phyloP scores from a whole-genome alignment of 257 asterid species.

The Forsythia viridissima region DNA sequence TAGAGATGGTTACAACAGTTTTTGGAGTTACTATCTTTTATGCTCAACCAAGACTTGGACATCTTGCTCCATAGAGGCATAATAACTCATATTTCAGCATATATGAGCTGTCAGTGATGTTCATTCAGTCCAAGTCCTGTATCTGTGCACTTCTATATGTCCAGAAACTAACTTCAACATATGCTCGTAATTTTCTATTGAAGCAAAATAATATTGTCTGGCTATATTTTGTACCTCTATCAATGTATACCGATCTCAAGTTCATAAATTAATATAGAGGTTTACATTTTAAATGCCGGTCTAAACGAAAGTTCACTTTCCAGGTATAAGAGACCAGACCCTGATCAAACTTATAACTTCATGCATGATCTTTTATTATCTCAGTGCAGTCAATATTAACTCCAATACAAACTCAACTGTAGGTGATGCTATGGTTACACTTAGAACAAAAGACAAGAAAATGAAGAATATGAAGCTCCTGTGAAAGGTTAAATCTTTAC shows the following conservation, averaged over 20 bases:
- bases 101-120: conserved; percentile 10
- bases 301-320: conserved; percentile 14
- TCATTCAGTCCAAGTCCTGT: conserved; percentile 4
- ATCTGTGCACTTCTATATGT: conserved; percentile 5
- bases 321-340: neutral
- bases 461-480: neutral
- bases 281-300: neutral
- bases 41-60: conserved; percentile 2
- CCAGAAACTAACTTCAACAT: neutral
- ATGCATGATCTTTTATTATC: conserved; percentile 19
- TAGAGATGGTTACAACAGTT: neutral
- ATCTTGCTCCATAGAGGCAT: conserved; percentile 6
- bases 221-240: conserved; percentile 16
- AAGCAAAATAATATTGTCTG: conserved; percentile 7
- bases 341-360: conserved; percentile 8
- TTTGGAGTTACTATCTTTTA: neutral
- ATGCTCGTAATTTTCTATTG: neutral
- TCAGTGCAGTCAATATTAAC: conserved; percentile 10
- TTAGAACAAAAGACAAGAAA: neutral
- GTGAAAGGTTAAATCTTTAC: conserved; percentile 29
- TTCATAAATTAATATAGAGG: conserved; percentile 3
- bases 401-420: conserved; percentile 8
- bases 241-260: conserved; percentile 8
- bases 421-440: conserved; percentile 5
- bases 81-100: conserved; percentile 7